Evolutionary conservation across 192 early-diverging fungal genomes (phyloP).

Genomic region (Coemansia sp.): DNA sequence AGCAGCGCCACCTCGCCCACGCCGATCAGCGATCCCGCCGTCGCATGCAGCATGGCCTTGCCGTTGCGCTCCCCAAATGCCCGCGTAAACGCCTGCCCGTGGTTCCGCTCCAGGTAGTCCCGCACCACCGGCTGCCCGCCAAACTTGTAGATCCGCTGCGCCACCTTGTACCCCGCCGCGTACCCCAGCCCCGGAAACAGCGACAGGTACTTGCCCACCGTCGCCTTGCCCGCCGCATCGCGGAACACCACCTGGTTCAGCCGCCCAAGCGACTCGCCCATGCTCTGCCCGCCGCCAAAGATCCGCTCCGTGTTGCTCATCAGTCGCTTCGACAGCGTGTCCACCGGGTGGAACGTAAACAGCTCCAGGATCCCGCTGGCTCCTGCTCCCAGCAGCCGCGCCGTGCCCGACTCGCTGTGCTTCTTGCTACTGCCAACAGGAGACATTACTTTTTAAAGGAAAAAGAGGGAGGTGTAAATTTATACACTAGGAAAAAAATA

Average conservation of each 20-base stretch:
- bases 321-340: constrained; percentile 96
- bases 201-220: constrained; percentile 80
- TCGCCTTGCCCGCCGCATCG: constrained; percentile 71
- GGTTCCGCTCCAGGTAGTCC: constrained; percentile 83
- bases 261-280: constrained; percentile 60
- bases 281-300: constrained; percentile 63
- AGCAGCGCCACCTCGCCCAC: constrained; percentile 96
- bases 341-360: constrained; percentile 95
- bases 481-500: not conserved
- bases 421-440: constrained; percentile 52
- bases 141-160: constrained; percentile 98
- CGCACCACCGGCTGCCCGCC: constrained; percentile 95
- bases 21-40: constrained; percentile 93
- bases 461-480: not conserved
- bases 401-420: constrained; percentile 81
- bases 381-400: constrained; percentile 85
- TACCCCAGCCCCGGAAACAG: constrained; percentile 97
- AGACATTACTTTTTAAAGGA: constrained; percentile 29
- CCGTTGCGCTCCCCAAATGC: constrained; percentile 90
- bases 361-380: constrained; percentile 93
- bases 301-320: constrained; percentile 88
- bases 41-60: constrained; percentile 96
- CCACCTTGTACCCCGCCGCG: constrained; percentile 96
- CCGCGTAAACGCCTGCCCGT: constrained; percentile 68
- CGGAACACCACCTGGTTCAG: constrained; percentile 89